Evolutionary conservation across 2,329 filamentous ascomycete species (phyloP).

Genomic region (Aureobasidium sp.): DNA sequence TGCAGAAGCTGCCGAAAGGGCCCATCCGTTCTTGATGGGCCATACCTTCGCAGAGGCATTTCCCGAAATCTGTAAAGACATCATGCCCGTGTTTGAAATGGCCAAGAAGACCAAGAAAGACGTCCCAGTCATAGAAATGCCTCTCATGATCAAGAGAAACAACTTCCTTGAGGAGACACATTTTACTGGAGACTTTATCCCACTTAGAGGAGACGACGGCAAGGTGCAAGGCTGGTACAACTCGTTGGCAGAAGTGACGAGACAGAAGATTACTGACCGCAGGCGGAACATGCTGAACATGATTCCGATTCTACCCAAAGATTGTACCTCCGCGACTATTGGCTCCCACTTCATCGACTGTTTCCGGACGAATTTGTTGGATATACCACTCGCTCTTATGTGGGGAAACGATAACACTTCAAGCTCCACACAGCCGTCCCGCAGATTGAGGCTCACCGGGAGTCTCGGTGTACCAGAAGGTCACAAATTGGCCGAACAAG

Average conservation of each 20-base stretch:
- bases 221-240: conserved; percentile 17
- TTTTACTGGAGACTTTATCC: conserved; percentile 17
- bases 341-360: not conserved
- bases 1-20: not conserved
- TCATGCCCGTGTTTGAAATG: conserved; percentile 15
- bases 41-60: conserved; percentile 10
- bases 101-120: conserved; percentile 11
- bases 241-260: conserved; percentile 16
- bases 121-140: conserved; percentile 12
- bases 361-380: not conserved
- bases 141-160: conserved; percentile 16
- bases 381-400: conserved; percentile 2
- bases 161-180: conserved; percentile 16
- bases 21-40: conserved; percentile 16
- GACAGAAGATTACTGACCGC: conserved; percentile 16
- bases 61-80: conserved; percentile 14
- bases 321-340: not conserved
- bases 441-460: not conserved
- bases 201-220: conserved; percentile 13
- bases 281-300: conserved; percentile 15
- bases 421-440: not conserved
- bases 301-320: not conserved
- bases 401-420: not conserved
- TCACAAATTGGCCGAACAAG: not conserved
- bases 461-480: not conserved